A percentile compares a stretch with the other conserved stretches of the same genome.
Evolutionary conservation across 176 grass and related monocot species (phyloP).

Genomic region (Phyllostachys edulis): DNA sequence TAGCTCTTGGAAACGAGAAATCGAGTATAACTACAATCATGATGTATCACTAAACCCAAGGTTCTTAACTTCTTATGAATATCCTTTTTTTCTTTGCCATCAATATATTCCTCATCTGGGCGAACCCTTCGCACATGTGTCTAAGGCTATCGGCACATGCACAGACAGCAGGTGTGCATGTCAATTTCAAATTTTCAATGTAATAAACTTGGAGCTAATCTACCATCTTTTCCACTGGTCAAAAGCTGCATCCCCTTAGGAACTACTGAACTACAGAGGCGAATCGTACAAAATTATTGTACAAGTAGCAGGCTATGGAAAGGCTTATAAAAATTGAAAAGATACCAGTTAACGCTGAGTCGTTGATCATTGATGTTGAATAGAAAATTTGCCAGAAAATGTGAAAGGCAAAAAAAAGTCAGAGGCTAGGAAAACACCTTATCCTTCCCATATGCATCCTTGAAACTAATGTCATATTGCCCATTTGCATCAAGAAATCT

Average conservation of each 20-base stretch:
- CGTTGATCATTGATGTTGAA: neutral
- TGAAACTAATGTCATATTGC: slow-evolving; percentile 59
- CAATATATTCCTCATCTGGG: slow-evolving; percentile 4
- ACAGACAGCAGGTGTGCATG: neutral
- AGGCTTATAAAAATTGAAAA: neutral
- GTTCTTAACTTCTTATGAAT: neutral
- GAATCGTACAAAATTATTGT: neutral
- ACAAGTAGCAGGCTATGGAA: neutral
- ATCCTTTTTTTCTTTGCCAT: neutral
- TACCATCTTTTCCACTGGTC: neutral
- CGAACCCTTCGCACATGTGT: neutral
- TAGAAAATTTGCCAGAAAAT: slow-evolving; percentile 10
- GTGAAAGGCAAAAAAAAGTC: neutral
- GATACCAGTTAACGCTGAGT: neutral
- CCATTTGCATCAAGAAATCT: slow-evolving; percentile 61
- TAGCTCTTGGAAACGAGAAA: neutral
- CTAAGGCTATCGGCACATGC: neutral
- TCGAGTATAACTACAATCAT: neutral
- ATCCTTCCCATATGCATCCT: slow-evolving; percentile 52
- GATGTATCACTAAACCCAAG: neutral
- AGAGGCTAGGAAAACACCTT: slow-evolving; percentile 54
- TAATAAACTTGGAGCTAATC: slow-evolving; percentile 6
- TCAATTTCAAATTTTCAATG: neutral
- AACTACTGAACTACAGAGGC: neutral
- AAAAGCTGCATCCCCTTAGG: neutral